Percentiles rank a stretch among this genome's conserved stretches.
Conservation (phyloP, 176 grass and related monocot genomes). For the Tillandsia leiboldiana region DNA sequence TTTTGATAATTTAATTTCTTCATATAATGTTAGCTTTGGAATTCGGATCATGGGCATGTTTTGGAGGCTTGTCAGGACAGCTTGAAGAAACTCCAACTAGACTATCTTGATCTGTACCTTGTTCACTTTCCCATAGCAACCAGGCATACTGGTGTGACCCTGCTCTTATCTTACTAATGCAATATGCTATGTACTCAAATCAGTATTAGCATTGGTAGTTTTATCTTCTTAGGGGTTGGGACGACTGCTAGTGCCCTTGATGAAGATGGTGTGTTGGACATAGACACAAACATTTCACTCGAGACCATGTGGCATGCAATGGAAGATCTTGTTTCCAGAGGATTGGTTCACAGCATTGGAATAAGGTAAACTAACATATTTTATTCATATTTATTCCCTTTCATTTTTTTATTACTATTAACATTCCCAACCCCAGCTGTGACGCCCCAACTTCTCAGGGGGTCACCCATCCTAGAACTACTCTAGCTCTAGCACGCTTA, state of each 20-base stretch:
- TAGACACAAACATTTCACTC: constrained; percentile 76
- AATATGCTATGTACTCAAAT: constrained; percentile 1
- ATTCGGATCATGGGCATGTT: constrained; percentile 82
- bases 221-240: constrained; percentile 47
- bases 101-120: constrained; percentile 82
- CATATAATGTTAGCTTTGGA: constrained; percentile 44
- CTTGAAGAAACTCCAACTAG: constrained; percentile 69
- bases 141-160: constrained; percentile 48
- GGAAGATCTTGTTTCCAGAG: constrained; percentile 83
- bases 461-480: no score
- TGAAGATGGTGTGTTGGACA: constrained; percentile 85
- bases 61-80: constrained; percentile 67
- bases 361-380: constrained; percentile 45
- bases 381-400: constrained; percentile 1
- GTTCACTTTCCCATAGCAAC: constrained; percentile 77
- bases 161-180: not conserved
- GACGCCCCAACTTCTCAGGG: no score
- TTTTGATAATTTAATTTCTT: not conserved
- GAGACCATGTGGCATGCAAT: constrained; percentile 99
- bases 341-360: constrained; percentile 68
- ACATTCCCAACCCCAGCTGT: no score
- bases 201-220: not conserved
- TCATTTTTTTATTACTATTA: no score
- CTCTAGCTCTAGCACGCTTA: no score
- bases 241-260: constrained; percentile 59